Percentiles rank a stretch among this genome's conserved stretches.
These are phyloP conservation scores for Endothia cerciana DNA, from an alignment of 2,329 filamentous ascomycete species.

Conservation along the genomic window DNA sequence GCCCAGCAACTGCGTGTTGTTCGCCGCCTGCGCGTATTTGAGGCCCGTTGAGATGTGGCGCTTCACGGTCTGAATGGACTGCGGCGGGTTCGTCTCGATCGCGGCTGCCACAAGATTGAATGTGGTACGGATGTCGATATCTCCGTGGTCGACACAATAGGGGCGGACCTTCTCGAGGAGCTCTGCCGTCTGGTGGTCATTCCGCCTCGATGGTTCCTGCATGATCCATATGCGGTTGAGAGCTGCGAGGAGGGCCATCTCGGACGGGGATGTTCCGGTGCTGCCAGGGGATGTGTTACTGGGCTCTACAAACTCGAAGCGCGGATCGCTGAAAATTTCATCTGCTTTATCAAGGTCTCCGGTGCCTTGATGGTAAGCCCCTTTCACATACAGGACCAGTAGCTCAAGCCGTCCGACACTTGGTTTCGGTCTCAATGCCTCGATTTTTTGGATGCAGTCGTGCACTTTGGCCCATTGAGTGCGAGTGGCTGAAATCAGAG, in stretches of 20 bases:
- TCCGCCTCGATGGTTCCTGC: constrained; percentile 61
- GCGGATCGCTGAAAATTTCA: constrained; percentile 63
- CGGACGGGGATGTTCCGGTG: constrained; percentile 58
- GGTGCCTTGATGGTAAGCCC: constrained; percentile 75
- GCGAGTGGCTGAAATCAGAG: constrained; percentile 70
- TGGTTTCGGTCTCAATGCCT: constrained; percentile 44
- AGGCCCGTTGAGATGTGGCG: constrained; percentile 76
- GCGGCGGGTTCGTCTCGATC: constrained; percentile 62
- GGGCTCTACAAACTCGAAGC: constrained; percentile 57
- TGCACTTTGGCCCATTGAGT: constrained; percentile 71
- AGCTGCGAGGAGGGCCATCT: constrained; percentile 67
- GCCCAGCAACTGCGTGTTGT: constrained; percentile 79
- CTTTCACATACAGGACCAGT: constrained; percentile 72
- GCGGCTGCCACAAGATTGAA: constrained; percentile 77
- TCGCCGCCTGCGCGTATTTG: constrained; percentile 67
- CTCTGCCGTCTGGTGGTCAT: constrained; percentile 61
- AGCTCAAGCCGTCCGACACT: constrained; percentile 51
- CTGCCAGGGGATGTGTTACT: constrained; percentile 40
- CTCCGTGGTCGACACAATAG: constrained; percentile 70
- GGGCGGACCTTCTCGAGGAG: constrained; percentile 69
- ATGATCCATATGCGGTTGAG: constrained; percentile 76
- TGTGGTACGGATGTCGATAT: constrained; percentile 75
- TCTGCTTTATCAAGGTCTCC: constrained; percentile 74
- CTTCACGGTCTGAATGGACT: constrained; percentile 77
- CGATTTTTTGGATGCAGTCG: constrained; percentile 58